phyloP scores from a whole-genome alignment of 495 filamentous ascomycete species.

The Amphirosellinia nigrospora region DNA sequence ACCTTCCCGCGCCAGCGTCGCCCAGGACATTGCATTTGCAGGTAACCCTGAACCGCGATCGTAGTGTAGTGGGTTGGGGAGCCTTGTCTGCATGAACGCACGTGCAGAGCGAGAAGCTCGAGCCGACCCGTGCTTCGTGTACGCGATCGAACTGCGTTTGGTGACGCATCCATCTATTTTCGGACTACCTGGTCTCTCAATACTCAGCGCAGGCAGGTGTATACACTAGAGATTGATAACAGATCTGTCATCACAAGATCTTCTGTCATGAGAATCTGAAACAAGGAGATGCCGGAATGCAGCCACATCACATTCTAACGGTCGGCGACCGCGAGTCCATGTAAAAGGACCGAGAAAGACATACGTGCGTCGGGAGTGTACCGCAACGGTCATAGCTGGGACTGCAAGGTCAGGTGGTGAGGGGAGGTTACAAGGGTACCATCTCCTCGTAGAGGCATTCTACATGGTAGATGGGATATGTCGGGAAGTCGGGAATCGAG shows the following conservation, averaged over 20 bases:
- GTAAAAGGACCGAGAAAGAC: neutral
- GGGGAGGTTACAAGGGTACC: neutral
- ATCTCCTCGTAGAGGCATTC: neutral
- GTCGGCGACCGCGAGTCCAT: neutral
- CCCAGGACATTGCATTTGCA: neutral
- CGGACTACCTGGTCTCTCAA: neutral
- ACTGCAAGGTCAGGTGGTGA: neutral
- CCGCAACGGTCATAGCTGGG: neutral
- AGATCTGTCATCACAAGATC: neutral
- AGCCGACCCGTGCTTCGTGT: constrained; percentile 16
- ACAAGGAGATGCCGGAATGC: neutral
- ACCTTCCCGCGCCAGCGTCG: neutral
- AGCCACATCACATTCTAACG: neutral
- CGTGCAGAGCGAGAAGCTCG: constrained; percentile 11
- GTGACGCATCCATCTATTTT: constrained; percentile 3
- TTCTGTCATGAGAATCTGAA: constrained; percentile 1
- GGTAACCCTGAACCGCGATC: neutral
- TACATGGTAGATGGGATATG: neutral
- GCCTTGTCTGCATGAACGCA: constrained; percentile 20
- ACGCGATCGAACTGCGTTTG: neutral
- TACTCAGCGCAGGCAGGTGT: neutral
- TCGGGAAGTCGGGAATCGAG: constrained; percentile 7
- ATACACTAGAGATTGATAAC: neutral
- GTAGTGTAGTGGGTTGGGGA: constrained; percentile 14
- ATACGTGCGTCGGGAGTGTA: neutral